Conservation (phyloP, 1,139 yeast genomes). For the Pichia sp. region DNA sequence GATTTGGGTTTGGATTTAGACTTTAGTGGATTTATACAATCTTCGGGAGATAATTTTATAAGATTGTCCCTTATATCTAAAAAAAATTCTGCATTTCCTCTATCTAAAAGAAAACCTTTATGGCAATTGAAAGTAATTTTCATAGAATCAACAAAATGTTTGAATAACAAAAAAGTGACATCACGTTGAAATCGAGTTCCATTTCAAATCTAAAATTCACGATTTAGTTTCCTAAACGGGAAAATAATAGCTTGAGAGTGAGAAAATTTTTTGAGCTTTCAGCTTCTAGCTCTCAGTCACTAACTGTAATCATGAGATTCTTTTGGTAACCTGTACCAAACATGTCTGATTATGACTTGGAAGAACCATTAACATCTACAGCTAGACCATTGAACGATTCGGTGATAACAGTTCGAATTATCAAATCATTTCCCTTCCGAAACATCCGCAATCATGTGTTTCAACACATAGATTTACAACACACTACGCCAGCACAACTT, state of each 20-base stretch:
- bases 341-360: slow-evolving; percentile 26
- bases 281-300: too few species aligned
- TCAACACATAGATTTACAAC: slow-evolving; percentile 63
- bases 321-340: neutral
- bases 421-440: slow-evolving; percentile 89
- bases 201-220: neutral
- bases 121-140: slow-evolving; percentile 5
- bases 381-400: slow-evolving; percentile 67
- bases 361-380: slow-evolving; percentile 62
- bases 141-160: neutral
- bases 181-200: too few species aligned
- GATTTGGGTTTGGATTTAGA: neutral
- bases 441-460: slow-evolving; percentile 79
- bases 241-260: neutral
- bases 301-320: neutral
- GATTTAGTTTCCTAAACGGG: neutral
- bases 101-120: slow-evolving; percentile 8
- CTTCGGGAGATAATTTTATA: neutral
- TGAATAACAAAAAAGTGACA: too few species aligned
- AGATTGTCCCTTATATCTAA: slow-evolving; percentile 2
- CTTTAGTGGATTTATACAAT: neutral
- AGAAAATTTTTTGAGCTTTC: neutral
- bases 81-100: neutral
- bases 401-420: slow-evolving; percentile 72
- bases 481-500: slow-evolving; percentile 60